A percentile compares a stretch with the other conserved stretches of the same genome.
phyloP scores from a whole-genome alignment of 2,329 filamentous ascomycete genomes.

The Cercospora sp. region DNA sequence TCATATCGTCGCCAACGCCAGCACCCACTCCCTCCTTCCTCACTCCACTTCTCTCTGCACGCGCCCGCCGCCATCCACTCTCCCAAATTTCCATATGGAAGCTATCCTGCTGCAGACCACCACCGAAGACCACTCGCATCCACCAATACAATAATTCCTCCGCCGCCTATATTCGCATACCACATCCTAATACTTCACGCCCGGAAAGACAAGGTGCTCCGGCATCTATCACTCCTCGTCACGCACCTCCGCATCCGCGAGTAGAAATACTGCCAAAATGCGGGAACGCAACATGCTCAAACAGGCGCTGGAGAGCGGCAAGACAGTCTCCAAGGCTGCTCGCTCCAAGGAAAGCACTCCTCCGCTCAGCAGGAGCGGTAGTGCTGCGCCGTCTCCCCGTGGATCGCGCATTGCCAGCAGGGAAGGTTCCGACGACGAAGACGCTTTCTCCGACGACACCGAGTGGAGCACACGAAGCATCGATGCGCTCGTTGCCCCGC shows the following conservation, averaged over 20 bases:
- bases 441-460: constrained; percentile 60
- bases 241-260: background rate
- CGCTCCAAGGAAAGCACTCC: constrained; percentile 58
- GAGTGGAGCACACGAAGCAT: constrained; percentile 65
- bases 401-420: constrained; percentile 63
- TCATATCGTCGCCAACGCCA: background rate
- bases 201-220: background rate
- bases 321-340: constrained; percentile 71
- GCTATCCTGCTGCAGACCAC: background rate
- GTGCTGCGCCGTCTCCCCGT: constrained; percentile 58
- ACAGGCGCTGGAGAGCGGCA: constrained; percentile 70
- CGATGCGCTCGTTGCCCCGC: constrained; percentile 59
- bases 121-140: constrained; percentile 22
- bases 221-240: background rate
- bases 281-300: constrained; percentile 51
- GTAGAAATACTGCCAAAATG: constrained; percentile 7
- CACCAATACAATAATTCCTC: constrained; percentile 26
- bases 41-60: background rate
- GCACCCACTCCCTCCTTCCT: background rate
- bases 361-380: constrained; percentile 59
- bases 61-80: background rate
- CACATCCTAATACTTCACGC: background rate
- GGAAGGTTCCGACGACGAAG: constrained; percentile 64
- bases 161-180: background rate
- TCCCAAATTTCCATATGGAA: constrained; percentile 4